Conservation (phyloP, 257 asterid species). For the Ehretia macrophylla region DNA sequence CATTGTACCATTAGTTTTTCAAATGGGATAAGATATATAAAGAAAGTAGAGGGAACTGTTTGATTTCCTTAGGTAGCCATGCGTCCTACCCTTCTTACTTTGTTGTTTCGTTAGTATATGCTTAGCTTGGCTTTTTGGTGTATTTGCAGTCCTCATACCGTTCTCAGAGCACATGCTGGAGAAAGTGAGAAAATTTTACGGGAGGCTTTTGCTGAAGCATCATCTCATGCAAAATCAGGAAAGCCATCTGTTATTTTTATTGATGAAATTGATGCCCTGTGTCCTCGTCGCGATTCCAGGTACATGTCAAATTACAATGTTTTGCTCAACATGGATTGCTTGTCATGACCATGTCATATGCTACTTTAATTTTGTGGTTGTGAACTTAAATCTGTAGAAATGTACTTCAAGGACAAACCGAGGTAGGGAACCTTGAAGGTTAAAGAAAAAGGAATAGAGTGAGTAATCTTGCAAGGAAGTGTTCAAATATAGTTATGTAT, state of each 20-base stretch:
- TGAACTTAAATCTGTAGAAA: neutral
- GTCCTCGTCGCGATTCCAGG: slow-evolving; percentile 94
- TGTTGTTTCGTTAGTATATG: slow-evolving; percentile 4
- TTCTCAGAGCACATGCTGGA: slow-evolving; percentile 76
- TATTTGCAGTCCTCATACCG: slow-evolving; percentile 77
- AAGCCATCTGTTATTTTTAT: slow-evolving; percentile 86
- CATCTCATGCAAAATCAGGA: slow-evolving; percentile 56
- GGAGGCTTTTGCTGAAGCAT: slow-evolving; percentile 82
- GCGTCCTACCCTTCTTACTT: too few relatives aligned
- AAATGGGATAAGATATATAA: too few relatives aligned
- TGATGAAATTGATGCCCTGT: slow-evolving; percentile 93
- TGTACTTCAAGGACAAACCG: too few relatives aligned
- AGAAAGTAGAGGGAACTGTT: too few relatives aligned
- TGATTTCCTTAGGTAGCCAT: too few relatives aligned
- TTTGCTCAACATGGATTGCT: neutral
- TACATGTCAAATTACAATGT: slow-evolving; percentile 12
- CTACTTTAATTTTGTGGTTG: too few relatives aligned
- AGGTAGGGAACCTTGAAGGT: too few relatives aligned
- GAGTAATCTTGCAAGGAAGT: too few relatives aligned
- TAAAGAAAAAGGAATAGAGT: too few relatives aligned
- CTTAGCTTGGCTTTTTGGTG: slow-evolving; percentile 13
- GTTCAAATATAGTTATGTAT: too few relatives aligned
- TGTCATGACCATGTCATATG: slow-evolving; percentile 2
- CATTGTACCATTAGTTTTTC: too few relatives aligned
- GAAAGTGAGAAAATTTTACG: slow-evolving; percentile 85